Evolutionary conservation across 1,284 basidiomycete genomes (phyloP), one percentile per base, ranked within the genome.

Genomic region (Boletus sp.): DNA sequence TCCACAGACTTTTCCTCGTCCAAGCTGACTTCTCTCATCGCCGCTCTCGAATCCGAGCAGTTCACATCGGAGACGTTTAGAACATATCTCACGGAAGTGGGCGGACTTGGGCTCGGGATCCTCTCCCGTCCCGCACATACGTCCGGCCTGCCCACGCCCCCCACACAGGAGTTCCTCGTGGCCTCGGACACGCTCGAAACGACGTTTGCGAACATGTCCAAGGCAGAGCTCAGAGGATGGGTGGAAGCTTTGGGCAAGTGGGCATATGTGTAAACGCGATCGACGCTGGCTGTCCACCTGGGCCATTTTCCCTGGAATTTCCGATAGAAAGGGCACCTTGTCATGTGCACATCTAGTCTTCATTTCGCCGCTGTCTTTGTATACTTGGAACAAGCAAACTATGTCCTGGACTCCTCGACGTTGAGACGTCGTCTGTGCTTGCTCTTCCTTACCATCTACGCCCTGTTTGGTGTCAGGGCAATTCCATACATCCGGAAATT

Each of bases 21-120:
- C 13, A 60, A 72, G 29, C 73, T 94, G 26, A 64, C 75, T 34
- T 68, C 73, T 50, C 76, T 94, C 53, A 73, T 84, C 46, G 59
- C 69, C 12, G 72, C 77, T 12, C 79, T 96, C 52, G 66, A 61
- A 40, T 52, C 56, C 3, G 59, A 61, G 44, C 51, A n/a, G 36
- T 66, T 51, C 23, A 54, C 73, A 52, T 71, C 70, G 41, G 78
- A 81, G 39, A 82, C 81, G 32, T 98, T 91, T 72, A 79, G 82
- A 58, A 88, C 94, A 20, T 94, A 98, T 74, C 75, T 92, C 53
- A 94, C 94, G 22, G 81, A 88, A 46, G 90, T 99, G 38, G 96
- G 95, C 12, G 96, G 96, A 36, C 86, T 84, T 51, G 95, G 95
- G 3, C 76, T 96, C 19, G 94, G 94, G 51, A 78, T 98, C 49